Conservation (phyloP, 2,329 filamentous ascomycete genomes). For the Aspergillus pseudotamarii region DNA sequence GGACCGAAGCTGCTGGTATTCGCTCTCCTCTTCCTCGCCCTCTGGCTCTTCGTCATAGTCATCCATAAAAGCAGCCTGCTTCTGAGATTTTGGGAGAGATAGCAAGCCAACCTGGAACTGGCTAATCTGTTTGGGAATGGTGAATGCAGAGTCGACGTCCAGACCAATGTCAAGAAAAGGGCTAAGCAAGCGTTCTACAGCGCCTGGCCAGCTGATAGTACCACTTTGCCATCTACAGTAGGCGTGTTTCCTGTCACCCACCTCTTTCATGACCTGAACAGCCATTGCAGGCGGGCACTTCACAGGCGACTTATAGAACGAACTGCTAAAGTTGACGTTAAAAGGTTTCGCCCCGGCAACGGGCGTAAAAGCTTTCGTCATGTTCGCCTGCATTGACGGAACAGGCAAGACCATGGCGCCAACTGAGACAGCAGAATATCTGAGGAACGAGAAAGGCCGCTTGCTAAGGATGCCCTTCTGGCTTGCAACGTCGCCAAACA, state of each 20-base stretch:
- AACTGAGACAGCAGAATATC: conserved; percentile 32
- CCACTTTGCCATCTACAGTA: conserved; percentile 43
- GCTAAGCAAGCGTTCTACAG: conserved; percentile 26
- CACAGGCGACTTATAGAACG: conserved; percentile 31
- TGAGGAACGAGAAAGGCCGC: conserved; percentile 35
- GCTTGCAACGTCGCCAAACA: conserved; percentile 29
- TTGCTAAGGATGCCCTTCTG: conserved; percentile 31
- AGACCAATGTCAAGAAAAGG: conserved; percentile 28
- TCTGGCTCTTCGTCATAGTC: conserved; percentile 31
- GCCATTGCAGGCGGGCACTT: conserved; percentile 34
- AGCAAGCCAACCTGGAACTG: conserved; percentile 39
- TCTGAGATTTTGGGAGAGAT: conserved; percentile 27
- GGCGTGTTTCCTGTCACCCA: conserved; percentile 34
- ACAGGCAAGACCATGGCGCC: conserved; percentile 35
- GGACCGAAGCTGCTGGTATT: conserved; percentile 16
- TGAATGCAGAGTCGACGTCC: conserved; percentile 23
- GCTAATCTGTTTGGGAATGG: conserved; percentile 27
- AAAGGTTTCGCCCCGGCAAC: conserved; percentile 39
- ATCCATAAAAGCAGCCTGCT: conserved; percentile 9
- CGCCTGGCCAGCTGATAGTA: conserved; percentile 37
- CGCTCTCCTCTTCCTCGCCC: conserved; percentile 23
- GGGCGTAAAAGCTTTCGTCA: conserved; percentile 34
- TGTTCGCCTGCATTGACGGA: conserved; percentile 30
- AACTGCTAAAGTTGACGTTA: conserved; percentile 31
- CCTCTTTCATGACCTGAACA: conserved; percentile 34